Percentiles rank a stretch among this genome's conserved stretches.
Evolutionary conservation across 345 rosid species (phyloP).

Genomic region (Linum lewisii): DNA sequence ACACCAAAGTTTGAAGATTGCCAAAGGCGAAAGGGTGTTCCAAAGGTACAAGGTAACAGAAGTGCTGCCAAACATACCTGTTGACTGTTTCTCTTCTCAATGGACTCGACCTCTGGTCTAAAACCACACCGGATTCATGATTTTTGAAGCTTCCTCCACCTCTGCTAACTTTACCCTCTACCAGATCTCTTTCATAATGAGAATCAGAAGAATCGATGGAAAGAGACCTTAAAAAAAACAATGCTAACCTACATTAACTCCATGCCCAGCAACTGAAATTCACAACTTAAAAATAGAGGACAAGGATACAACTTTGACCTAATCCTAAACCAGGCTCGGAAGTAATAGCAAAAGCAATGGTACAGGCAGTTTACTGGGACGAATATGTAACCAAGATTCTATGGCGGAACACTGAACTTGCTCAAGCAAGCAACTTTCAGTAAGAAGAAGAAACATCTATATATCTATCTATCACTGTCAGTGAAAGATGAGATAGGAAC

Average conservation of each 20-base stretch:
- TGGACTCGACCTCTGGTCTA: slow-evolving; percentile 33
- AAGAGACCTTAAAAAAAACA: slow-evolving; percentile 17
- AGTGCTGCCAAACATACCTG: slow-evolving; percentile 25
- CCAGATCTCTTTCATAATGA: slow-evolving; percentile 14
- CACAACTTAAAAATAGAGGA: not conserved
- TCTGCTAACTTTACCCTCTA: slow-evolving; percentile 20
- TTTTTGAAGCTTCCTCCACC: slow-evolving; percentile 25
- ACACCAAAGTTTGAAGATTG: not conserved
- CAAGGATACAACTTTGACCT: not conserved
- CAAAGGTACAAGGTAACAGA: not conserved
- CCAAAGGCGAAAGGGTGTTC: not conserved
- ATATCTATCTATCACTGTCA: not conserved
- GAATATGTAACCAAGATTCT: not conserved
- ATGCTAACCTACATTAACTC: slow-evolving; percentile 8
- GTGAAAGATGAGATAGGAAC: not conserved
- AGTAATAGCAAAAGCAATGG: not conserved
- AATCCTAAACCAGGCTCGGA: not conserved
- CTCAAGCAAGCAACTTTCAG: not conserved
- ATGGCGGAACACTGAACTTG: not conserved
- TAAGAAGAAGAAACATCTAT: not conserved
- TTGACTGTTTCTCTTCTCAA: slow-evolving; percentile 32
- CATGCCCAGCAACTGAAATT: not conserved
- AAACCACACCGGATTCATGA: slow-evolving; percentile 25
- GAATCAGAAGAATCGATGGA: slow-evolving; percentile 22
- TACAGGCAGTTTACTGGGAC: not conserved